Evolutionary conservation across 257 asterid genomes (phyloP), one percentile per base, ranked within the genome.

Genomic region (Fraxinus cuspidata): DNA sequence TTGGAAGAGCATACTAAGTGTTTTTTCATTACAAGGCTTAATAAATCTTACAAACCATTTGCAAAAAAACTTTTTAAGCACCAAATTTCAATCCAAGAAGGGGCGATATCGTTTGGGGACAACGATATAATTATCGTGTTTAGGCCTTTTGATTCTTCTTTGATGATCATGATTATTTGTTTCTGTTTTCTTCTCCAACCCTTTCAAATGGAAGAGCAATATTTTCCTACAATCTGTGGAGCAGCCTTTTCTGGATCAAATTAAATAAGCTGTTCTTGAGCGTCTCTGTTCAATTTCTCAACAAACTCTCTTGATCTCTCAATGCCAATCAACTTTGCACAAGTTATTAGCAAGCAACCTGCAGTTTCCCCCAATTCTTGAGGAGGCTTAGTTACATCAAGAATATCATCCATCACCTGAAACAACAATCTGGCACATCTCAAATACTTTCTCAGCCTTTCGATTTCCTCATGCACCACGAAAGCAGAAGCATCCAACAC

Each of bases 401-500:
- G 82, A 28, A 84, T 35, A 35, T 86, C 88, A 42, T 84, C 88
- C 70, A 82, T 80, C 73, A 82, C 85, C 80, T 82, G 90, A 80
- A 80, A 84, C 85, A 84, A 68, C 74, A 86, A 71, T 51, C 88
- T 86, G 0, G 74, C 69, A 58, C 77, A 82, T 70, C 79, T 82
- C 35, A 82, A 53, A 37, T 74, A 84, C 68, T 76, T 86, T 25
- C 90, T 82, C 78, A 84, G 71, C 78, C 76, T 79, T 31, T 79
- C 82, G 1, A 84, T 77, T 69, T 86, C 84, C 58, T 79, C 86
- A 47, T 77, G 35, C 35, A 32, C 35, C 35, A 71, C 76, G 32
- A 83, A 82, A 0, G 79, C 84, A 1, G 89, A 74, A n/a, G 81
- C 86, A 69, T 83, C 86, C 19, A 81, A 79, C 11, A 79, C 77